These are phyloP conservation scores for Fusarium kyushuense DNA, from an alignment of 2,329 filamentous ascomycete genomes.

Conservation along the genomic window DNA sequence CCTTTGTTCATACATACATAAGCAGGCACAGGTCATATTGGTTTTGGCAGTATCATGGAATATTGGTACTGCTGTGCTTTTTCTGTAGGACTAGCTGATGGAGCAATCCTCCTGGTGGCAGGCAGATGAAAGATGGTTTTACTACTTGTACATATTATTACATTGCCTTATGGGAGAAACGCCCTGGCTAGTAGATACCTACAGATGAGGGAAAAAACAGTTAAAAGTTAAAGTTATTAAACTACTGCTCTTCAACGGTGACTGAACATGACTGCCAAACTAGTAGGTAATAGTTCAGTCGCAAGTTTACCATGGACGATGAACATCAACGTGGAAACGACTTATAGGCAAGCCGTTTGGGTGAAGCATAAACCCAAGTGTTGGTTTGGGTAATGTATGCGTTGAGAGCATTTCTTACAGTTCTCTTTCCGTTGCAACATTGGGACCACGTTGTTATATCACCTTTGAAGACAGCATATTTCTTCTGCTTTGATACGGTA, in stretches of 20 bases:
- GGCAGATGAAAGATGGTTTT: constrained; percentile 35
- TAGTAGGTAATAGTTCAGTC: neutral
- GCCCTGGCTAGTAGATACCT: constrained; percentile 45
- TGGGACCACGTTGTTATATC: neutral
- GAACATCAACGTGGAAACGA: neutral
- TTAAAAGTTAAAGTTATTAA: constrained; percentile 45
- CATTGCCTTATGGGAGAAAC: constrained; percentile 20
- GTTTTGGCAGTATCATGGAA: constrained; percentile 43
- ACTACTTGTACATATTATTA: constrained; percentile 44
- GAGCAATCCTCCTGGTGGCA: constrained; percentile 32
- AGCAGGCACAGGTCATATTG: constrained; percentile 35
- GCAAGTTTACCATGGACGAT: neutral
- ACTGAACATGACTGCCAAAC: neutral
- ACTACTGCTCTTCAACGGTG: constrained; percentile 5
- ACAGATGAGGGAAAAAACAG: constrained; percentile 48
- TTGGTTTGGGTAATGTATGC: too few species aligned
- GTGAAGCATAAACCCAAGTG: neutral
- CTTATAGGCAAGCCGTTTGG: neutral
- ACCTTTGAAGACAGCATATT: neutral
- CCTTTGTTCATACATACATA: constrained; percentile 13
- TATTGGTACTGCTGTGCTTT: constrained; percentile 43
- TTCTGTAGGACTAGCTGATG: constrained; percentile 47
- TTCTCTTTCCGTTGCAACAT: neutral
- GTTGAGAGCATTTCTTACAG: too few species aligned
- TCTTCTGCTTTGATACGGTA: neutral